Percentiles rank a stretch among this genome's conserved stretches.
Evolutionary conservation across 225 moss, liverwort and hornwort species (phyloP).

Genomic region (Thuidium tamariscinum): DNA sequence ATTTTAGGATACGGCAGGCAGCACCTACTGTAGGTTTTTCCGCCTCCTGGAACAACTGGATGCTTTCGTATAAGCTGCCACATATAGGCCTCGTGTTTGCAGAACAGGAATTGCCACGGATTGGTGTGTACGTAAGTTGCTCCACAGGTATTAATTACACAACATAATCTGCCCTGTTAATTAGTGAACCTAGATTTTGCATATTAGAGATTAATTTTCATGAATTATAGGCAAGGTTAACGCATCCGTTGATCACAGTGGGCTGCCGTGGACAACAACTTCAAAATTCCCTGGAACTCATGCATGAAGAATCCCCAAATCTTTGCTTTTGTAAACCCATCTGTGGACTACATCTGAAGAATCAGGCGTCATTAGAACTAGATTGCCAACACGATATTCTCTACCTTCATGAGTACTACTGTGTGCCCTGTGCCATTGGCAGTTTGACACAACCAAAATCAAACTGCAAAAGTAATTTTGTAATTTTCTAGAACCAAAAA

Average conservation of each 20-base stretch:
- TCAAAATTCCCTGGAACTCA: too few relatives aligned
- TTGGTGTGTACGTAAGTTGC: not conserved
- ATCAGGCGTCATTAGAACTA: not conserved
- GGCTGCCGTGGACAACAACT: too few relatives aligned
- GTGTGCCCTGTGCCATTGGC: too few relatives aligned
- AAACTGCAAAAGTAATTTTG: too few relatives aligned
- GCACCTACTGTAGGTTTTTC: not conserved
- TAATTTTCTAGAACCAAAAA: too few relatives aligned
- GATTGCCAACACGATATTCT: not conserved
- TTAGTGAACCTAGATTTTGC: too few relatives aligned
- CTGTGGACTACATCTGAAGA: not conserved
- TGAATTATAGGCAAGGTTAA: not conserved
- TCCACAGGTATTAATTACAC: not conserved
- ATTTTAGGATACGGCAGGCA: rapidly evolving
- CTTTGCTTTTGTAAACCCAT: not conserved
- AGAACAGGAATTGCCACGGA: not conserved
- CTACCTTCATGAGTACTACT: too few relatives aligned
- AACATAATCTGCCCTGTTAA: too few relatives aligned
- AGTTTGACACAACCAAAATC: too few relatives aligned
- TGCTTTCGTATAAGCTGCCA: not conserved
- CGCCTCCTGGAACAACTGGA: not conserved
- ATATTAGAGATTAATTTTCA: not conserved
- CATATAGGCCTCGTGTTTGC: not conserved
- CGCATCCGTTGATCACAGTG: too few relatives aligned
- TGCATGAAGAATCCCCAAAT: not conserved